Evolutionary conservation across 1,139 yeast genomes (phyloP), one percentile per base, ranked within the genome.

Genomic region (Kazachstania sp.): DNA sequence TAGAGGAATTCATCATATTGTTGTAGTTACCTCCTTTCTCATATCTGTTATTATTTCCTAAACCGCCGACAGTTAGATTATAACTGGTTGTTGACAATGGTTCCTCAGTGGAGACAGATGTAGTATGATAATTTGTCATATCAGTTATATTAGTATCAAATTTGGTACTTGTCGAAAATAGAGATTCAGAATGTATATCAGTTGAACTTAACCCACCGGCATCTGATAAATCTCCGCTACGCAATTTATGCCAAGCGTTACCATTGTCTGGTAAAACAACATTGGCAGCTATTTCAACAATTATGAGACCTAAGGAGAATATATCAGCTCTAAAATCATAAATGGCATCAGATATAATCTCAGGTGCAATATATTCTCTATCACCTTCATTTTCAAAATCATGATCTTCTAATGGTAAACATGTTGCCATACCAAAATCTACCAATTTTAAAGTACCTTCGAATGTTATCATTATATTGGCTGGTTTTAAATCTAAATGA

Each of bases 281-380:
- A 65, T 92, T 92, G 2, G 98, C 96, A 1, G 98, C 98, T 57
- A 88, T 85, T 66, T 92, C 99, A 44, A 92, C 82, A 71, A 92
- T 83, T 55, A 92, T 86, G 51, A 94, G 72, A 0, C 98, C 99
- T 42, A 90, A 75, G 30, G 96, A 86, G 66, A 92, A 92, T 12
- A 92, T 81, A 65, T 92, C 99, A 0, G 98, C 97, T 51, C 92
- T 90, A 55, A 86, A 88, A 45, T 88, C 90, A 61, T 92, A 92
- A 46, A 78, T 75, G 60, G 87, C 88, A 48, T 78, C 81, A 39
- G 90, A 80, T 49, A 92, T 81, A 36, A 92, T 81, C 64, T 92
- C 99, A 1, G 98, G 98, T 0, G 99, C 98, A 67, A 92, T 92
- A 66, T 92, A 92, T 65, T 92, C 96, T 44, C 98, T 74, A 64